These are phyloP conservation scores for Leishmania mexicana DNA, from an alignment of 208 protist genomes.

Conservation along the genomic window DNA sequence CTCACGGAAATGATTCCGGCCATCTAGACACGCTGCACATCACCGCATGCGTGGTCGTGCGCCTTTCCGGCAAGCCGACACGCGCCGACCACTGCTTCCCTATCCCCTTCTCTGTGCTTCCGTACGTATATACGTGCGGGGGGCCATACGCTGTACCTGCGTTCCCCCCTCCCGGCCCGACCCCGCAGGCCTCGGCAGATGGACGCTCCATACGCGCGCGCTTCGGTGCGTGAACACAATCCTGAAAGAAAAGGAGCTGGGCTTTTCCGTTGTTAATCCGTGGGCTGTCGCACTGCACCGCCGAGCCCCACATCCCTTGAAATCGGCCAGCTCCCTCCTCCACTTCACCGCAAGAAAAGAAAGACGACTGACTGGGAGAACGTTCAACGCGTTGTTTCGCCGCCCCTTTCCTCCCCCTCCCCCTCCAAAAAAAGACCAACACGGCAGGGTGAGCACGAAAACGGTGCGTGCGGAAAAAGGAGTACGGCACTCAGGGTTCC, in stretches of 20 bases:
- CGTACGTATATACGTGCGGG: neutral
- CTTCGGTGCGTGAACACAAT: neutral
- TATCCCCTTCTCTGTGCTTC: too few relatives aligned
- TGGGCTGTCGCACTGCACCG: neutral
- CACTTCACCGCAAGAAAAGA: too few relatives aligned
- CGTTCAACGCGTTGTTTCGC: neutral
- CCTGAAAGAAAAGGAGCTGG: neutral
- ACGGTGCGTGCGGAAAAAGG: neutral
- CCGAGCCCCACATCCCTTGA: too few relatives aligned
- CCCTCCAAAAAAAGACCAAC: neutral
- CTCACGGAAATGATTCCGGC: slow-evolving; percentile 26
- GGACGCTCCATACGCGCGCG: neutral
- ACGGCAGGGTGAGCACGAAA: neutral
- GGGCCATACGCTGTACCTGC: neutral
- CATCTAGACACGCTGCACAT: slow-evolving; percentile 3
- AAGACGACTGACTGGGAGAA: too few relatives aligned
- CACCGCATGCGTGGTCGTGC: neutral
- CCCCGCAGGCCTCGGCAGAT: neutral
- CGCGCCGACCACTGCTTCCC: too few relatives aligned
- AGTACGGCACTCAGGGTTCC: slow-evolving; percentile 3
- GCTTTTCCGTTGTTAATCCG: neutral
- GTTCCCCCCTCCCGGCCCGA: neutral
- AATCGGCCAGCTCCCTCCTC: neutral
- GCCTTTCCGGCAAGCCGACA: neutral
- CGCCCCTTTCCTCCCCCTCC: neutral